Base-by-base conservation (phyloP, 2,329 filamentous ascomycete genomes). In the Talaromyces marneffei region DNA sequence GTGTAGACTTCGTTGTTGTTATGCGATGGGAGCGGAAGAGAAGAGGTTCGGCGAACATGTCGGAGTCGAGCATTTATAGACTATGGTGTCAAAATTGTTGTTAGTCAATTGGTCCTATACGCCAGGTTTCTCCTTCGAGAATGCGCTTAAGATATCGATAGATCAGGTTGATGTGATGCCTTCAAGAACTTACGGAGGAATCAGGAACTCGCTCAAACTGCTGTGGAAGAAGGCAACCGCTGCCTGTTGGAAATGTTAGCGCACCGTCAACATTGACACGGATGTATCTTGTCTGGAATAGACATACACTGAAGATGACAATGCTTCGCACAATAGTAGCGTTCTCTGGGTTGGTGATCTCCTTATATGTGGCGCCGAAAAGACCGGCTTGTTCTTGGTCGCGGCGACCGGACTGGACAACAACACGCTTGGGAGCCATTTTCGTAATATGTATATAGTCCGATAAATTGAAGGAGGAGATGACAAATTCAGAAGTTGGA, bases 201-300 rank as follows among this genome's bases (percentile, higher is more conserved):
- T 80, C 62, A 90, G 81, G 69, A 84, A 78, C 71, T 89, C 87
- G 74, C 84, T 83, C 80, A 85, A 87, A 59, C 84, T 83, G 77
- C 86, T 89, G 62, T 85, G 81, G 66, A 90, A 80, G 74, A 90
- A 86, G 39, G 85, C 82, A 59, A 89, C 82, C 46, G 85, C 86
- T 66, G 79, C 83, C 86, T 89, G 62, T 62, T 33, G 62, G n/a
- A 60, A n/a, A 33, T 40, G 50, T 53, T 37, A 59, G 23, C 29
- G 20, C 14, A 31, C 18, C 1, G 44, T 18, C 39, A 27, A n/a
- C 29, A 23, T 18, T 5, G 20, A 25, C n/a, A 10, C 20, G 4
- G 3, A 29, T 14, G 1, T 2, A 27, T 42, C 27, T 48, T 48
- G 14, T 3, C 0, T 27, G n/a, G n/a, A n/a, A n/a, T 40, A 5